Evolutionary conservation across 805 yeast species (phyloP).

Genomic region (Kuraishia floccosa): DNA sequence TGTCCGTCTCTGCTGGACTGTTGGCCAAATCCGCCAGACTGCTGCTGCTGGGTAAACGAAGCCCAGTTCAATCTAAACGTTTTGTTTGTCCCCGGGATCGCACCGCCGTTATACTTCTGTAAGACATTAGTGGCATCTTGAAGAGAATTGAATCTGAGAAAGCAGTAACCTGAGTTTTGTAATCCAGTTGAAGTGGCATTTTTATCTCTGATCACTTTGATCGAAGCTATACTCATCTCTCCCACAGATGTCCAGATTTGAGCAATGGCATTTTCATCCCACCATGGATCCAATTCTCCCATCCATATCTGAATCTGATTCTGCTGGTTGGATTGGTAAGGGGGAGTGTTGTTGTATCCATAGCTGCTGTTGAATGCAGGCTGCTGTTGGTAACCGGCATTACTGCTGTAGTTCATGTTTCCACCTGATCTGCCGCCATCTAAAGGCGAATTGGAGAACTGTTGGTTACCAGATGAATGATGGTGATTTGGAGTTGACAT

Average conservation of each 20-base stretch:
- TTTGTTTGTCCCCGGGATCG: conserved; percentile 54
- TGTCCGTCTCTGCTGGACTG: conserved; percentile 5
- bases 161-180: conserved; percentile 66
- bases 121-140: conserved; percentile 58
- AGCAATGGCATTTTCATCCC: conserved; percentile 63
- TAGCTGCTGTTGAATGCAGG: background rate
- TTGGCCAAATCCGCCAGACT: background rate
- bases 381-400: too few species aligned
- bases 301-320: conserved; percentile 50
- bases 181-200: conserved; percentile 19
- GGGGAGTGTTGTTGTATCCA: background rate
- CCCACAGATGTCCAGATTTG: conserved; percentile 51
- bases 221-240: conserved; percentile 21
- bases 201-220: conserved; percentile 66
- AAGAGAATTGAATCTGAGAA: conserved; percentile 57
- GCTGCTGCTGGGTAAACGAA: conserved; percentile 19
- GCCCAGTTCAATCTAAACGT: conserved; percentile 76
- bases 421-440: too few species aligned
- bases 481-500: too few species aligned
- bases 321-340: conserved; percentile 1
- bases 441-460: too few species aligned
- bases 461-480: too few species aligned
- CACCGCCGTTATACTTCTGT: conserved; percentile 48
- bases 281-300: conserved; percentile 83
- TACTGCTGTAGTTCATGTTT: too few species aligned